These are phyloP conservation scores for Calamus simplicifolius DNA, from an alignment of 176 grass and related monocot species.

Conservation along the genomic window DNA sequence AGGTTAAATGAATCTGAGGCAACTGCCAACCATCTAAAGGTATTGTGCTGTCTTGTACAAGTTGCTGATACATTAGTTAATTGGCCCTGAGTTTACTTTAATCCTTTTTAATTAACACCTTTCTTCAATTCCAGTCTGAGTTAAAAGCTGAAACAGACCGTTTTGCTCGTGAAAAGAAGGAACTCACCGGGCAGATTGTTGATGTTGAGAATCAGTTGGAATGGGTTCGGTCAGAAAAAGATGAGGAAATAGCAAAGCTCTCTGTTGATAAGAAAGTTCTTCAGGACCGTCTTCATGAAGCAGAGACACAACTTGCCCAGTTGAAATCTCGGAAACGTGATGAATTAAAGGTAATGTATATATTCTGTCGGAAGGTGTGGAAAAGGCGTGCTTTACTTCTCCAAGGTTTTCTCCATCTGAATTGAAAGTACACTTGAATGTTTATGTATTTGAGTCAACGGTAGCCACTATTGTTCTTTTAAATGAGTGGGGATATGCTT, in stretches of 20 bases:
- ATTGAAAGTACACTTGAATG: too few species aligned
- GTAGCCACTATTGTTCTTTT: too few species aligned
- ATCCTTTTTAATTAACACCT: constrained; percentile 28
- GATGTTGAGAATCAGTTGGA: constrained; percentile 87
- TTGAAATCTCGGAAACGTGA: constrained; percentile 71
- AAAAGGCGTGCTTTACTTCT: too few species aligned
- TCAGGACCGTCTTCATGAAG: constrained; percentile 72
- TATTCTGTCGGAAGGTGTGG: too few species aligned
- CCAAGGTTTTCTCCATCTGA: too few species aligned
- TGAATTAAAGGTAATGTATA: constrained; percentile 63
- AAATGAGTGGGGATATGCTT: too few species aligned
- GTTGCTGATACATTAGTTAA: constrained; percentile 3
- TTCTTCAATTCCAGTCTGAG: constrained; percentile 47
- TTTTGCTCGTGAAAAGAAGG: constrained; percentile 60
- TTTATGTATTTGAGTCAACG: too few species aligned
- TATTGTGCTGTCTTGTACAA: constrained; percentile 29
- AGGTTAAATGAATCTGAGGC: constrained; percentile 42
- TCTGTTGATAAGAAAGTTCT: constrained; percentile 62
- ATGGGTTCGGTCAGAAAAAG: constrained; percentile 91
- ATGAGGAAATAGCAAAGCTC: constrained; percentile 76
- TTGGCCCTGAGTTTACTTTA: constrained; percentile 17
- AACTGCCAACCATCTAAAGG: constrained; percentile 47
- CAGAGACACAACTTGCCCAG: constrained; percentile 64
- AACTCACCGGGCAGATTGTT: constrained; percentile 42
- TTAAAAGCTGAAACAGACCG: constrained; percentile 69